Base-by-base conservation (phyloP, 2,329 filamentous ascomycete species). In the Diaporthe australafricana region DNA sequence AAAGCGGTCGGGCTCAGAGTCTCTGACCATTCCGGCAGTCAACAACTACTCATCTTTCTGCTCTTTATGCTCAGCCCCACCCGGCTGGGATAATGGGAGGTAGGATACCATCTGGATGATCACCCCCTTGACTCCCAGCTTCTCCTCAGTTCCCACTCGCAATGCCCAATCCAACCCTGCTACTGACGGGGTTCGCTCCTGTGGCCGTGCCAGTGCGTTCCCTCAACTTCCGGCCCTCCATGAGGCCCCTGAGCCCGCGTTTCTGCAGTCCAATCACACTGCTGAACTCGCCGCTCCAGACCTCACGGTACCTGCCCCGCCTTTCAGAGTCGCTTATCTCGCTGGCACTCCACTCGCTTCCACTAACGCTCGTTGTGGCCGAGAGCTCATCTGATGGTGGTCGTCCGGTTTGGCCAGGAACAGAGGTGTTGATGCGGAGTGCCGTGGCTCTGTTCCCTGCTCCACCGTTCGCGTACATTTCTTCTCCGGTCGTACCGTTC, bases 241-340 rank as follows among this genome's bases (percentile, higher is more conserved):
- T 98, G 76, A 99, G 82, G 0, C 96, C 96, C 72, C 96, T 88
- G 45, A 99, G 82, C 0, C 96, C 96, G 68, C 96, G 88, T 85
- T 99, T 99, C 85, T 99, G 96, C 75, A 99, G 81, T 0, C 96
- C 96, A 76, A 99, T 97, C 3, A 98, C 96, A 62, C 94, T 94
- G 83, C 93, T 95, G 42, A 96, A 82, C 84, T 97, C 90, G 71
- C 92, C 91, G 77, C 88, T 85, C 96, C 96, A 99, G 0, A 96
- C 86, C 75, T 95, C 93, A 17, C 89, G 83, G 32, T 50, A 48
- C 77, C 82, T 76, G 79, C 82, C 75, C 77, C 83, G 83, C 75
- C 82, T 82, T 73, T 88, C 85, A 20, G 83, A 84, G 56, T 85
- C 86, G 47, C 87, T 88, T 32, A 86, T 77, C 71, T 89, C 87